These are phyloP conservation scores for Hydnum rufescens DNA, from an alignment of 768 basidiomycete genomes.

Conservation along the genomic window DNA sequence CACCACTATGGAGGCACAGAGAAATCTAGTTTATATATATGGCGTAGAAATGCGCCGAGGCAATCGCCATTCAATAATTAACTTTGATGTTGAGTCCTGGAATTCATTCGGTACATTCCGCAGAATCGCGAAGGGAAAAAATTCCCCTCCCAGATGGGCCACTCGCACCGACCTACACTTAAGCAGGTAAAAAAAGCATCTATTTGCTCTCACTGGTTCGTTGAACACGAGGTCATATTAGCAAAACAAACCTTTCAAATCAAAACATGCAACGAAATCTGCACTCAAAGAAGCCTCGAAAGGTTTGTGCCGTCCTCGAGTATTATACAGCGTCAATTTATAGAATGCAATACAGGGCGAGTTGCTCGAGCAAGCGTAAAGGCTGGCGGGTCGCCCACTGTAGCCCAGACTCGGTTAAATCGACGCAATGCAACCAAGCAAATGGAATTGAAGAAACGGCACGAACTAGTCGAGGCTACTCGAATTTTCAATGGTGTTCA, in stretches of 20 bases:
- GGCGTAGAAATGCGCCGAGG: no score
- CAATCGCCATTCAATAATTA: no score
- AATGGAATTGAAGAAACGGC: conserved; percentile 49
- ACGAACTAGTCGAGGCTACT: conserved; percentile 43
- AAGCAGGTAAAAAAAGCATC: conserved; percentile 39
- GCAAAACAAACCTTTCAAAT: conserved; percentile 88
- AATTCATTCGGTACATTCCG: no score
- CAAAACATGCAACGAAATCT: conserved; percentile 73
- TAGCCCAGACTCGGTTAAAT: conserved; percentile 55
- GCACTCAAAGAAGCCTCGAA: conserved; percentile 69
- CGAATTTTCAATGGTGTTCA: conserved; percentile 64
- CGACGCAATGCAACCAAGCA: conserved; percentile 77
- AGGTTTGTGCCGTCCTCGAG: conserved; percentile 25
- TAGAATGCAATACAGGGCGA: conserved; percentile 14
- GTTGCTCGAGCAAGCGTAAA: conserved; percentile 37
- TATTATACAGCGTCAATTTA: background rate
- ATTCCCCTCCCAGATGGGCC: no score
- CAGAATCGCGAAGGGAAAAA: no score
- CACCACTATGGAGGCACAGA: no score
- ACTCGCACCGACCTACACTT: conserved; percentile 62
- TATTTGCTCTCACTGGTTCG: conserved; percentile 1
- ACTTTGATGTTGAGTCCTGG: no score
- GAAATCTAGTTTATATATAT: no score
- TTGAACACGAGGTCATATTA: conserved; percentile 18
- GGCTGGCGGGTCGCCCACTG: conserved; percentile 25